A percentile compares a stretch with the other conserved stretches of the same genome.
These are phyloP conservation scores for Thermoascus crustaceus DNA, from an alignment of 2,329 filamentous ascomycete genomes.

Conservation along the genomic window DNA sequence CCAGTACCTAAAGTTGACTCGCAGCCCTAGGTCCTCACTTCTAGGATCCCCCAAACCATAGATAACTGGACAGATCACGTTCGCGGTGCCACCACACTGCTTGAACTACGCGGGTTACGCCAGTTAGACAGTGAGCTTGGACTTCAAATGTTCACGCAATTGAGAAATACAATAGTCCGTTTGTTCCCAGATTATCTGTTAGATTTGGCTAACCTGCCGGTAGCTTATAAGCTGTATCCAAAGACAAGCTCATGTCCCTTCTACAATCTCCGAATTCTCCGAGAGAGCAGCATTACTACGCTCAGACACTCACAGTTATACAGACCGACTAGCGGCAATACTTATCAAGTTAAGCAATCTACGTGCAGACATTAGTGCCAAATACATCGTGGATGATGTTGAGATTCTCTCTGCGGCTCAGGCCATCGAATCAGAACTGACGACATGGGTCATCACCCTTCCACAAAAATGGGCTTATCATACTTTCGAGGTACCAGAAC, in stretches of 20 bases:
- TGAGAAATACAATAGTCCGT: slow-evolving; percentile 50
- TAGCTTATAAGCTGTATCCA: slow-evolving; percentile 32
- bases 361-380: slow-evolving; percentile 23
- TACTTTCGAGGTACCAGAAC: slow-evolving; percentile 14
- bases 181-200: neutral
- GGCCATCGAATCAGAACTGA: slow-evolving; percentile 26
- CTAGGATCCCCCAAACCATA: slow-evolving; percentile 39
- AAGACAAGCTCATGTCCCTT: slow-evolving; percentile 21
- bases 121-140: slow-evolving; percentile 37
- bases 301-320: slow-evolving; percentile 18
- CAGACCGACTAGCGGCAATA: slow-evolving; percentile 22
- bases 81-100: slow-evolving; percentile 51
- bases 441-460: slow-evolving; percentile 22
- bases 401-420: slow-evolving; percentile 25
- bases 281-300: slow-evolving; percentile 22
- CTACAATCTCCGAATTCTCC: slow-evolving; percentile 24
- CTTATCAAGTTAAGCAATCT: slow-evolving; percentile 24
- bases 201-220: slow-evolving; percentile 5
- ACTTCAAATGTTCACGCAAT: slow-evolving; percentile 46
- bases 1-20: slow-evolving; percentile 5
- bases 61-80: slow-evolving; percentile 51
- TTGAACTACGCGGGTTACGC: slow-evolving; percentile 37
- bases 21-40: slow-evolving; percentile 27
- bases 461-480: slow-evolving; percentile 22
- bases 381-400: slow-evolving; percentile 15